Evolutionary conservation across 2,329 filamentous ascomycete genomes (phyloP).

Genomic region (Simplicillium aogashimaense): DNA sequence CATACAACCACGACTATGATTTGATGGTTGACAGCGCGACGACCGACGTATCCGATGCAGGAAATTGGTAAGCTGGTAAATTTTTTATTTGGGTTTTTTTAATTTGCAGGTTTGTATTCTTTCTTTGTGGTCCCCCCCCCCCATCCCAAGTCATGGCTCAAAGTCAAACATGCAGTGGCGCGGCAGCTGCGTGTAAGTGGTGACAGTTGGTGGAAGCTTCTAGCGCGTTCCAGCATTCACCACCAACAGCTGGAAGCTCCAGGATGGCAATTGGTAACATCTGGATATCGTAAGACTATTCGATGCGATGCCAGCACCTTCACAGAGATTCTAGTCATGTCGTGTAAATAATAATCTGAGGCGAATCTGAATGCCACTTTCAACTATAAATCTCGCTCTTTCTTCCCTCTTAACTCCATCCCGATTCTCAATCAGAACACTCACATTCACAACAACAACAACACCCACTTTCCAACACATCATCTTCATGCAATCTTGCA

Average conservation of each 20-base stretch:
- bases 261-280: constrained; percentile 9
- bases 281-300: constrained; percentile 6
- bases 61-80: too few species aligned
- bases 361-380: constrained; percentile 2
- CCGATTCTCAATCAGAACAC: constrained; percentile 6
- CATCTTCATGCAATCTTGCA: constrained; percentile 13
- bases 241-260: constrained; percentile 7
- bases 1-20: too few species aligned
- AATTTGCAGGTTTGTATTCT: too few species aligned
- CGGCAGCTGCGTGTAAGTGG: too few species aligned
- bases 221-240: constrained; percentile 12
- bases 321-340: constrained; percentile 7
- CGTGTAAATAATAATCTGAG: constrained; percentile 3
- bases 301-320: constrained; percentile 7
- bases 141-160: too few species aligned
- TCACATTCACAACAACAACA: constrained; percentile 16
- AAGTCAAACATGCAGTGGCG: too few species aligned
- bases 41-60: too few species aligned
- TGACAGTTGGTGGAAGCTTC: constrained; percentile 14
- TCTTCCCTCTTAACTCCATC: constrained; percentile 5
- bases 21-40: too few species aligned
- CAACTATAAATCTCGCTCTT: constrained; percentile 20
- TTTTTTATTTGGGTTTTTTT: too few species aligned
- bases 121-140: too few species aligned
- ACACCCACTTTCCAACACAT: constrained; percentile 11